Percentiles rank a stretch among this genome's conserved stretches.
phyloP scores from a whole-genome alignment of 148 eudicot genomes.

The Cornus controversa region DNA sequence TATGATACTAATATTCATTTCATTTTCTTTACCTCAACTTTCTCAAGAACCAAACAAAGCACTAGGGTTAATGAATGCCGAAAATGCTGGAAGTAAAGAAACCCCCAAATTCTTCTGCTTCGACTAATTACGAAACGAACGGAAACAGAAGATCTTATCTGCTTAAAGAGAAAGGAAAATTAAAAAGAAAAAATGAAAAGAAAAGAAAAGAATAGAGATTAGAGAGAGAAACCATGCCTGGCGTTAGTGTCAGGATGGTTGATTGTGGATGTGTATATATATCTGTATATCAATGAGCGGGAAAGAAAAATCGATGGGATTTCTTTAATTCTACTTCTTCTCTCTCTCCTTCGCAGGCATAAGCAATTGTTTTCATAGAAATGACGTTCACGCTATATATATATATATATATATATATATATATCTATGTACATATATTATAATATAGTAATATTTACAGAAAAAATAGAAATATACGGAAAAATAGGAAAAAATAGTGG shows the following conservation, averaged over 20 bases:
- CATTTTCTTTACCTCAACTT: background rate
- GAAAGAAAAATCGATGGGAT: conserved; percentile 1
- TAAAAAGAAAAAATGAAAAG: no score
- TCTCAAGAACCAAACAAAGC: background rate
- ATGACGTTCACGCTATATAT: background rate
- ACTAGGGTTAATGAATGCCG: conserved; percentile 16
- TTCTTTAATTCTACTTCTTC: background rate
- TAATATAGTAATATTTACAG: no score
- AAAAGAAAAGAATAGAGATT: background rate
- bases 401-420: no score
- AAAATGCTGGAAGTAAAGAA: background rate
- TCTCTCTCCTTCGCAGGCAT: background rate
- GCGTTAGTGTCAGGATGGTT: background rate
- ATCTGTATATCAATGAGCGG: background rate
- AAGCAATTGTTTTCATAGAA: background rate
- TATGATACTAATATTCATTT: no score
- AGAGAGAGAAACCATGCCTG: conserved; percentile 12
- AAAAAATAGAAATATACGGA: no score
- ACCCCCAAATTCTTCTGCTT: background rate
- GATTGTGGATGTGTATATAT: background rate
- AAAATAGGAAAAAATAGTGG: no score
- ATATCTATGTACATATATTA: no score
- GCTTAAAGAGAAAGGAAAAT: no score
- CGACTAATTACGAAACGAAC: background rate
- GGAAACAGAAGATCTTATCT: background rate